Evolutionary conservation across 2,329 filamentous ascomycete species (phyloP), one percentile per base, ranked within the genome.

Genomic region (Epichloe aotearoae): DNA sequence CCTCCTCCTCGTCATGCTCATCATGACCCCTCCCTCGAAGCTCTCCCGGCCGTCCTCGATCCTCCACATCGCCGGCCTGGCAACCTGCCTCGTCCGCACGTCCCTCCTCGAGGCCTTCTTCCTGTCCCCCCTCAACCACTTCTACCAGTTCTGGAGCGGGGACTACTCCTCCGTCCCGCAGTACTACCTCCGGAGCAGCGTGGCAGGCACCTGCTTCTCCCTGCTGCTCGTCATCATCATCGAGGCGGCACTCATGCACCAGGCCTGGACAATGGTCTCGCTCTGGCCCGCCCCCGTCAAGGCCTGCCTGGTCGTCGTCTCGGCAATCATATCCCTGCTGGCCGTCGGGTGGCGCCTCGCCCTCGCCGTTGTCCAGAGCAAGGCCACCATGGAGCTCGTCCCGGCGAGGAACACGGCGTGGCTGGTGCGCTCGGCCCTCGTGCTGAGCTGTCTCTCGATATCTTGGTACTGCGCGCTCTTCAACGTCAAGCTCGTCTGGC

Each of bases 11-110:
- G 72, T 85, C 33, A 69, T 90, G 3, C 67, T 88, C 11, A 60
- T 83, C 52, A 74, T 90, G 64, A 89, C 86, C 0, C 78, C 79
- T 19, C 63, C 71, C 0, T 71, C 79, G 56, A 88, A 87, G 63
- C 77, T 86, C 53, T 69, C 69, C 49, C 82, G 83, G 2, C 61
- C 72, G 0, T 75, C 87, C 19, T 86, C 85, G 62, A 60, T 82
- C 55, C 70, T 89, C 58, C 88, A 90, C 61, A 57, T 76, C 19
- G 53, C 73, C 23, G 77, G 78, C 14, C 73, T 94, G 19, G 47
- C 76, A 46, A 61, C 82, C 60, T 82, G 84, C 65, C 68, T 77
- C 47, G 64, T 80, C 44, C 82, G 85, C 52, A 74, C 73, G 60
- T 63, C 75, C 15, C 66, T 88, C 5, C 69, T 80, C 20, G 67